Evolutionary conservation across 2,329 filamentous ascomycete genomes (phyloP).

Genomic region (Ceratocystis ficicola): DNA sequence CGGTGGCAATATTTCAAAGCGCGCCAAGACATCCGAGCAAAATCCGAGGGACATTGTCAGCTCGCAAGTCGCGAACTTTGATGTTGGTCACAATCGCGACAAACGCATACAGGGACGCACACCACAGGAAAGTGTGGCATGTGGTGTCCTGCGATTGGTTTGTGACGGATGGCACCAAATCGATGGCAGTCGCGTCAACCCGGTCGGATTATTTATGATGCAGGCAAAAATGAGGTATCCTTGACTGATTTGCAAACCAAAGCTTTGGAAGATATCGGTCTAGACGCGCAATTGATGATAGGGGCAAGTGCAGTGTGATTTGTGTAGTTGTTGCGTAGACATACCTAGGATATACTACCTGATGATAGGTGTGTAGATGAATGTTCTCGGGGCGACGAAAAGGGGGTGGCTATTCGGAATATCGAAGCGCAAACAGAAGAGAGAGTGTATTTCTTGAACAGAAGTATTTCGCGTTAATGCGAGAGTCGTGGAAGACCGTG

Average conservation of each 20-base stretch:
- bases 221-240: not conserved
- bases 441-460: not conserved
- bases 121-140: too few species aligned
- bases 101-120: not conserved
- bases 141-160: not conserved
- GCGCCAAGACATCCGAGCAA: constrained; percentile 8
- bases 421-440: not conserved
- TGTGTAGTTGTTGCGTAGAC: not conserved
- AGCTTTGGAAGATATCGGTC: not conserved
- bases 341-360: constrained; percentile 7
- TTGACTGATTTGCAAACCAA: not conserved
- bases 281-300: constrained; percentile 7
- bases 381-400: not conserved
- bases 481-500: not conserved
- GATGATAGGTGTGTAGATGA: not conserved
- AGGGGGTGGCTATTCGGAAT: too few species aligned
- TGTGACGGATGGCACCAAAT: not conserved
- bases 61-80: not conserved
- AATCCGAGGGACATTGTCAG: not conserved
- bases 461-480: not conserved
- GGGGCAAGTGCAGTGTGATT: not conserved
- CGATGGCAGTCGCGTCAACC: not conserved
- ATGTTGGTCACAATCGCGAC: not conserved
- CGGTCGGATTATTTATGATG: not conserved
- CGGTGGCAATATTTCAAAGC: not conserved